Evolutionary conservation across 305 asterid species (phyloP), one percentile per base, ranked within the genome.

Genomic region (Fraxinus greggii): DNA sequence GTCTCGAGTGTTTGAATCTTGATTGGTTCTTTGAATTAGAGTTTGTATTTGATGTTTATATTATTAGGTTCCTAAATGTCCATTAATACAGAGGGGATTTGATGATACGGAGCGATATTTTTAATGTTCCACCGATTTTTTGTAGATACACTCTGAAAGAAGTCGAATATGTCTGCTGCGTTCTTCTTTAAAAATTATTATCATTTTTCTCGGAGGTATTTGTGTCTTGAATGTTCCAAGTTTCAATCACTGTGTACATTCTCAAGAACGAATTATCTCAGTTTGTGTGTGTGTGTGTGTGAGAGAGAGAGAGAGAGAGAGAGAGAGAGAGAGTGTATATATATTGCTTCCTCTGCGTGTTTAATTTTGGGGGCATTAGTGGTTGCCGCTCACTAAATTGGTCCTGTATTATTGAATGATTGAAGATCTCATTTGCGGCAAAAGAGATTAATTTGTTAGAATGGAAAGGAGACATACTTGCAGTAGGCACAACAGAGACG

Each of bases 391-490:
- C 67, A 29, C 80, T 87, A 21, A 86, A 73, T 74, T 85, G 74
- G 56, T 75, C n/a, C 0, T 69, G 33, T 81, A 15, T 59, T 79
- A 10, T 72, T 3, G 24, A 77, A 78, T 82, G 35, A 82, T 85
- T 80, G 65, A 84, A 95, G 98, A 91, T 96, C 83, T 87, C 95
- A 75, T 91, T 96, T 88, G 84, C 91, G 67, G 97, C 97, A 31
- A 94, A 96, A 91, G 98, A 93, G 80, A 87, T 90, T 75, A 96
- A 94, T 88, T 79, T 93, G 87, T 91, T 87, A 4, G 97, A 93
- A 88, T 96, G 99, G 99, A 96, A 94, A 90, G 99, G 98, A 61
- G 99, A 94, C 87, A 88, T 94, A 56, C 97, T 96, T 67, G 97
- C 95, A 21, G 95, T 96, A 51, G 98, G 98, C 23, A 97, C 92